Evolutionary conservation across 371 early-diverging fungal species (phyloP).

Genomic region (Lichtheimia hyalospora): DNA sequence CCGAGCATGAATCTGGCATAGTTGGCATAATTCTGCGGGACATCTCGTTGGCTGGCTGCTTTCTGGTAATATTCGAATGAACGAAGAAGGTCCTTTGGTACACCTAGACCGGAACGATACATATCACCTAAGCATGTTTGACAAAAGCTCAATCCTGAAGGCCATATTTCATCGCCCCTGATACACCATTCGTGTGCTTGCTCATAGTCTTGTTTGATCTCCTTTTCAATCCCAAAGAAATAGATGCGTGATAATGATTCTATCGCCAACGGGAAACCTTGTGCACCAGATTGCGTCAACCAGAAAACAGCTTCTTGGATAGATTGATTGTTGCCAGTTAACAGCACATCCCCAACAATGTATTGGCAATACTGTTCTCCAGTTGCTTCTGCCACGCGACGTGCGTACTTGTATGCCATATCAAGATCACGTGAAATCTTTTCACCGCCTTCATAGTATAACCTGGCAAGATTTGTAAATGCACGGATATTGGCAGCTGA

Average conservation of each 20-base stretch:
- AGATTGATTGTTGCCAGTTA: conserved; percentile 24
- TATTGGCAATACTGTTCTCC: conserved; percentile 53
- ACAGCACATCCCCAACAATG: conserved; percentile 43
- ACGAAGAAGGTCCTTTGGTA: conserved; percentile 34
- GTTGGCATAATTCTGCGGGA: conserved; percentile 50
- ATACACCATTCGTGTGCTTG: conserved; percentile 44
- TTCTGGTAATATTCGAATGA: conserved; percentile 53
- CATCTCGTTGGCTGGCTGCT: conserved; percentile 48
- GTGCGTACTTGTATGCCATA: conserved; percentile 43
- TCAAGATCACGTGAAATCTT: conserved; percentile 32
- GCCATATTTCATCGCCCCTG: conserved; percentile 51
- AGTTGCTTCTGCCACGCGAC: conserved; percentile 35
- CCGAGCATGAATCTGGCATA: conserved; percentile 50
- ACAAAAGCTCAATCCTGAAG: conserved; percentile 49
- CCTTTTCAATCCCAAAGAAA: conserved; percentile 32
- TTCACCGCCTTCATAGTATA: conserved; percentile 46
- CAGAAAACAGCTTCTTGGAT: conserved; percentile 43
- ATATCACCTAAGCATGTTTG: conserved; percentile 49
- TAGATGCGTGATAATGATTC: conserved; percentile 39
- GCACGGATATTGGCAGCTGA: conserved; percentile 34
- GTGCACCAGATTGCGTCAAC: conserved; percentile 45
- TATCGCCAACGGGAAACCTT: conserved; percentile 47
- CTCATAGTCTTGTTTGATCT: conserved; percentile 39
- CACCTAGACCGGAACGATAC: conserved; percentile 42
- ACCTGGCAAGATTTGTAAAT: conserved; percentile 35